Conservation (phyloP, 2,329 filamentous ascomycete genomes). For the Sordariomycetes sp. region DNA sequence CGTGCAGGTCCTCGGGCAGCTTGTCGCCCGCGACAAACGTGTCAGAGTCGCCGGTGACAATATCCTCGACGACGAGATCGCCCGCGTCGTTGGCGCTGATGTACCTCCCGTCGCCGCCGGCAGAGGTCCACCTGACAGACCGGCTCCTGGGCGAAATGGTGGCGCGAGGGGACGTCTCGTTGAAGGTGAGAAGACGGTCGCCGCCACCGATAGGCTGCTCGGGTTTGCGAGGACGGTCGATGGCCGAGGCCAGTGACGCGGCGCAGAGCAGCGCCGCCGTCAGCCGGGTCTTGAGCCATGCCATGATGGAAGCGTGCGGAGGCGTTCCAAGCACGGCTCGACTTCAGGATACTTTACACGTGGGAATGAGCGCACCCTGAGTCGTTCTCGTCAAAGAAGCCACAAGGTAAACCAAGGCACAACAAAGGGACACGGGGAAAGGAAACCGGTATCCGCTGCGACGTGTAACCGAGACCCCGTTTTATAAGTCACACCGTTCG, state of each 20-base stretch:
- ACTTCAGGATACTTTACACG: neutral
- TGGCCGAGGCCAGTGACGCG: neutral
- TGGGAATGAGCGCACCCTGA: neutral
- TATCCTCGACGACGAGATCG: conserved; percentile 46
- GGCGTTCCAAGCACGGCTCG: neutral
- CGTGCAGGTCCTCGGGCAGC: conserved; percentile 38
- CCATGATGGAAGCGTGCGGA: neutral
- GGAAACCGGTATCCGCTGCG: too few relatives aligned
- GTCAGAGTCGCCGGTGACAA: conserved; percentile 37
- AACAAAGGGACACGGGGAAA: too few relatives aligned
- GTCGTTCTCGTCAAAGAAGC: too few relatives aligned
- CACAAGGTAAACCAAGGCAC: too few relatives aligned
- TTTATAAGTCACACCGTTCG: too few relatives aligned
- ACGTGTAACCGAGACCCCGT: too few relatives aligned
- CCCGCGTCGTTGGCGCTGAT: conserved; percentile 36
- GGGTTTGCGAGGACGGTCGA: conserved; percentile 27
- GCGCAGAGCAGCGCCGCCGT: neutral
- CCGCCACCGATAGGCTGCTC: conserved; percentile 42
- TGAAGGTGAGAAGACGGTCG: conserved; percentile 42
- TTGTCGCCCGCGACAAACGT: conserved; percentile 45
- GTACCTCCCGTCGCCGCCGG: conserved; percentile 47
- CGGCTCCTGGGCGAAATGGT: conserved; percentile 30
- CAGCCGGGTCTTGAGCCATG: neutral
- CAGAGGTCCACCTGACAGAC: conserved; percentile 42
- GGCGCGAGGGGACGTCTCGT: conserved; percentile 37